These are phyloP conservation scores for Phytophthora uliginosa DNA, from an alignment of 352 stramenopile species.

Conservation along the genomic window DNA sequence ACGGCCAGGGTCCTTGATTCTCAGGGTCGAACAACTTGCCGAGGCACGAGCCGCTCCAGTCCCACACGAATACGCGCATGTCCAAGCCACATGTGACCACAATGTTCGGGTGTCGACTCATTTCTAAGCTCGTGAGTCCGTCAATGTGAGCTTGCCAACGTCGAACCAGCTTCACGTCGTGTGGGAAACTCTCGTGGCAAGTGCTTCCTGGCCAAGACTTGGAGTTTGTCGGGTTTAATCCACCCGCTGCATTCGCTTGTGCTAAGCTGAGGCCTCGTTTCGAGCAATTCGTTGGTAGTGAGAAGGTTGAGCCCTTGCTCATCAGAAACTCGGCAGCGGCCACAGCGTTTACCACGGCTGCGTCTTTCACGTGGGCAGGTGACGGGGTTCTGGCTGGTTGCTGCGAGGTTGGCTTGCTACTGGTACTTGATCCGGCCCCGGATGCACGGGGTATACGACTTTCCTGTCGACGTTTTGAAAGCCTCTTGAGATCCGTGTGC, in stretches of 20 bases:
- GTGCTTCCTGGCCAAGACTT: slow-evolving; percentile 25
- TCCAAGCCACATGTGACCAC: slow-evolving; percentile 71
- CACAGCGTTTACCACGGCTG: slow-evolving; percentile 44
- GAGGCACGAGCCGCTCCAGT: slow-evolving; percentile 66
- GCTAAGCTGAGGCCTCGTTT: slow-evolving; percentile 7
- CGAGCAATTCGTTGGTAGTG: slow-evolving; percentile 9
- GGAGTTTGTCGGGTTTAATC: not conserved
- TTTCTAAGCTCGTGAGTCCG: slow-evolving; percentile 63
- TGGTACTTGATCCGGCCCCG: not conserved
- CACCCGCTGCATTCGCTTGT: not conserved
- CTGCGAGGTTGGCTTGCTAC: slow-evolving; percentile 5
- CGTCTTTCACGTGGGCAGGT: slow-evolving; percentile 24
- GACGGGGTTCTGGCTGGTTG: slow-evolving; percentile 4
- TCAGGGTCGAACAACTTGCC: slow-evolving; percentile 78
- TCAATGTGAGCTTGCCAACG: slow-evolving; percentile 65
- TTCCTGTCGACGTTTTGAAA: slow-evolving; percentile 45
- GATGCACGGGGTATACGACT: slow-evolving; percentile 8
- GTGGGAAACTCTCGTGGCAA: slow-evolving; percentile 30
- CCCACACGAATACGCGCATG: slow-evolving; percentile 78
- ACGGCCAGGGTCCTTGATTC: slow-evolving; percentile 52
- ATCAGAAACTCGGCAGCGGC: slow-evolving; percentile 61
- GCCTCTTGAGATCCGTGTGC: slow-evolving; percentile 52
- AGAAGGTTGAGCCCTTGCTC: slow-evolving; percentile 19
- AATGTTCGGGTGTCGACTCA: slow-evolving; percentile 70
- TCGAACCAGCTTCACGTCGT: slow-evolving; percentile 47